Base-by-base conservation (phyloP, 768 basidiomycete genomes). In the Lactarius tabidus region DNA sequence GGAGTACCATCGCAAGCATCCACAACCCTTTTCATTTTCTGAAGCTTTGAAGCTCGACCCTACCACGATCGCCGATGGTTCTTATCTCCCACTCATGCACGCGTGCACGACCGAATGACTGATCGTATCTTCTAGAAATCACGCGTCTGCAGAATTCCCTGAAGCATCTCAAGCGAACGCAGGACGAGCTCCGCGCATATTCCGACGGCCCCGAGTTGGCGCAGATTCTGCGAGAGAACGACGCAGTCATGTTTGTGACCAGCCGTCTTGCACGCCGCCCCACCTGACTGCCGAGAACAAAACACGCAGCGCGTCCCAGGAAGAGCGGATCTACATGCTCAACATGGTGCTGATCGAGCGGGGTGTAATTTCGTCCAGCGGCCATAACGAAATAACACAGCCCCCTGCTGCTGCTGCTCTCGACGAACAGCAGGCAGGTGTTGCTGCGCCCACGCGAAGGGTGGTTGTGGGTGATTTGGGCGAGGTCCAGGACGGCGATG, bases 131-230 rank as follows among this genome's bases (percentile, higher is more conserved):
- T 59, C 39, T 75, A 93, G 92, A 94, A 74, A 91, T 93, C 56
- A 73, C 85, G 38, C 85, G 92, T 62, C 79, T 93, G 15, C 83
- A 85, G 69, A 85, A 90, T 71, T 93, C 92, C 12, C 73, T 94
- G 57, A 70, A 72, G 39, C 88, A 84, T 68, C 76, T 94, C 57
- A 77, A 75, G 62, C 77, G 79, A 39, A 90, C 92, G 7, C 91
- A 94, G 71, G 70, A 72, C 9, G 76, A 82, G 57, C 77, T 93
- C 29, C 71, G 78, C 56, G 81, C 83, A 63, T 78, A 81, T 66
- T 70, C 86, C 48, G 73, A 68, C 9, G 90, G 91, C 72, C 75
- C 77, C 7, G 90, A 90, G 57, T 72, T 91, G 10, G 71, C 70
- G 36, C 79, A 82, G 54, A 90, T 87, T 12, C 74, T 86, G 9